Conservation (phyloP, 2,329 filamentous ascomycete genomes). For the Epichloe coenophiala region DNA sequence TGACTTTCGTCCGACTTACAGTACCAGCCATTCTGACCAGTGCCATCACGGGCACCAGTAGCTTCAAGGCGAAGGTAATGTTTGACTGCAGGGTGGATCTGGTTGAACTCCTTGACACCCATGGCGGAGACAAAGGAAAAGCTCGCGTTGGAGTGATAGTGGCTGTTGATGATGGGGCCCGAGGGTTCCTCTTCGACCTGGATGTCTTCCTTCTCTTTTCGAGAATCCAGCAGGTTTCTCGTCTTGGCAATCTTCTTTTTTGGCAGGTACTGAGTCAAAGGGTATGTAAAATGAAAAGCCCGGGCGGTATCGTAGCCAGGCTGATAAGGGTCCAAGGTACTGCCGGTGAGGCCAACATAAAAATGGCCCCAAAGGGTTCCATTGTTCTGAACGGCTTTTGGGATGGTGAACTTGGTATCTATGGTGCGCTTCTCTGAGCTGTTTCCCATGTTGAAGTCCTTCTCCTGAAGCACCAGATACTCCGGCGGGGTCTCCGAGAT, state of each 20-base stretch:
- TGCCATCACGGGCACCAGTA: slow-evolving; percentile 67
- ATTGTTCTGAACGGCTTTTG: slow-evolving; percentile 72
- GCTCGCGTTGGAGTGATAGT: slow-evolving; percentile 92
- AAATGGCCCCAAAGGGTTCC: slow-evolving; percentile 93
- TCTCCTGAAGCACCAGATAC: slow-evolving; percentile 65
- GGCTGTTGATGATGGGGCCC: slow-evolving; percentile 63
- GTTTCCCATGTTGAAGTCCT: slow-evolving; percentile 65
- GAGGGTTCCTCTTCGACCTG: slow-evolving; percentile 35
- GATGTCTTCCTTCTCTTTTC: slow-evolving; percentile 30
- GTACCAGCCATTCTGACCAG: slow-evolving; percentile 87
- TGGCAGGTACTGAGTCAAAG: slow-evolving; percentile 76
- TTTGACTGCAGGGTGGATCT: slow-evolving; percentile 58
- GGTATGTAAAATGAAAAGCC: slow-evolving; percentile 73
- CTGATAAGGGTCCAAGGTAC: slow-evolving; percentile 60
- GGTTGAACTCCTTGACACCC: slow-evolving; percentile 53
- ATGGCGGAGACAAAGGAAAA: slow-evolving; percentile 74
- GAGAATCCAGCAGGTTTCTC: slow-evolving; percentile 64
- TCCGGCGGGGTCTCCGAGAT: slow-evolving; percentile 53
- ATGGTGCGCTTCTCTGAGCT: slow-evolving; percentile 65
- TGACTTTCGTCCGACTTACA: slow-evolving; percentile 25
- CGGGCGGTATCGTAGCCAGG: slow-evolving; percentile 58
- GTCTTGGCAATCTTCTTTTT: slow-evolving; percentile 90
- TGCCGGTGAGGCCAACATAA: slow-evolving; percentile 67
- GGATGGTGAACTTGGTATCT: slow-evolving; percentile 65
- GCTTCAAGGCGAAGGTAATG: slow-evolving; percentile 70